Conservation (phyloP, 768 basidiomycete species). For the Kwoniella newhampshirensis region DNA sequence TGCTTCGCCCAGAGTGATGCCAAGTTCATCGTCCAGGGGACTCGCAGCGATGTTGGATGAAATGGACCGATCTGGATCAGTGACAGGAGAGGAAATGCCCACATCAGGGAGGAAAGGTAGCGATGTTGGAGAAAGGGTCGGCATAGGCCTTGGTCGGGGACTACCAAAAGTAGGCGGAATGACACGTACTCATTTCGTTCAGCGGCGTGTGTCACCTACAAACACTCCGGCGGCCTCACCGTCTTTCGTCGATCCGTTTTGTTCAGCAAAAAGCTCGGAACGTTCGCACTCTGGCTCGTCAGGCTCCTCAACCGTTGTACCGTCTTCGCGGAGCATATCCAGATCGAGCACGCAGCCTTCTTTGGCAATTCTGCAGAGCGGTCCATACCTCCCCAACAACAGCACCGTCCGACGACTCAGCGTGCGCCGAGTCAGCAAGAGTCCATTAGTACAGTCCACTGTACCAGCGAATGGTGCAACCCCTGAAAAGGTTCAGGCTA, state of each 20-base stretch:
- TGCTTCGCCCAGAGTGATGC: constrained; percentile 27
- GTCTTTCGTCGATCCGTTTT: constrained; percentile 20
- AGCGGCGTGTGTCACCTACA: constrained; percentile 7
- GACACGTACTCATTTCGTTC: neutral
- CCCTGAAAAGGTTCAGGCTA: neutral
- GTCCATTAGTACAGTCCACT: constrained; percentile 20
- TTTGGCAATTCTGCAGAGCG: constrained; percentile 13
- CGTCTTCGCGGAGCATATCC: constrained; percentile 14
- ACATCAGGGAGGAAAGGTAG: constrained; percentile 8
- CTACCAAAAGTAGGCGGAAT: constrained; percentile 17
- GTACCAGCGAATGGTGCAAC: constrained; percentile 10
- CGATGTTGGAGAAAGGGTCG: constrained; percentile 4
- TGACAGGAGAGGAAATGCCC: neutral
- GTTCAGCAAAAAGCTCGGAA: constrained; percentile 3
- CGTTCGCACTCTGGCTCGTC: constrained; percentile 26
- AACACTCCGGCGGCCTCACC: neutral
- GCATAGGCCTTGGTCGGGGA: constrained; percentile 23
- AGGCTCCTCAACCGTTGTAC: constrained; percentile 23
- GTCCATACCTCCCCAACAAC: constrained; percentile 5
- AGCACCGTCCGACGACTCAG: neutral
- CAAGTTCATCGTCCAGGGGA: constrained; percentile 9
- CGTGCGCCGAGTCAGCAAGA: constrained; percentile 18
- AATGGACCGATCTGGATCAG: constrained; percentile 2
- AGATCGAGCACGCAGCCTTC: constrained; percentile 23
- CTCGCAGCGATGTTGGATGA: constrained; percentile 21